Percentiles rank a stretch among this genome's conserved stretches.
phyloP scores from a whole-genome alignment of 495 filamentous ascomycete species.

The Penicillium pulvis region DNA sequence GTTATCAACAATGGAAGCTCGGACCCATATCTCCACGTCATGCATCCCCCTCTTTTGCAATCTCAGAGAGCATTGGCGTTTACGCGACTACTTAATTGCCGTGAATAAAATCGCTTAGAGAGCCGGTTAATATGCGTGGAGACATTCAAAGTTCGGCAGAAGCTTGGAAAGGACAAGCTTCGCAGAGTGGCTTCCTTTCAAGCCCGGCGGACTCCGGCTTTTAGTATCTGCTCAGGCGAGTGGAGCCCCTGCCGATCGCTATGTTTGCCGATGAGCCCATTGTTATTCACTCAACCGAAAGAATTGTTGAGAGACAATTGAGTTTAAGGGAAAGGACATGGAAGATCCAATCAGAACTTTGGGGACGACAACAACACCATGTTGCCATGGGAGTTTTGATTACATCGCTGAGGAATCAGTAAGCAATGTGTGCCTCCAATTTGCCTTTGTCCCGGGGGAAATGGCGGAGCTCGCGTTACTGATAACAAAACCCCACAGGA shows the following conservation, averaged over 20 bases:
- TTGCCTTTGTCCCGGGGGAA: not conserved
- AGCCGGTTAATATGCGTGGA: slow-evolving; percentile 1
- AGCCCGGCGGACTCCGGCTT: slow-evolving; percentile 20
- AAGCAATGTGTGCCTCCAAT: not conserved
- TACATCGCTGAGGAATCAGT: not conserved
- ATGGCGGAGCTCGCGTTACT: slow-evolving; percentile 3
- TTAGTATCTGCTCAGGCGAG: slow-evolving; percentile 9
- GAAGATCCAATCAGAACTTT: not conserved
- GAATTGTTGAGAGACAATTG: not conserved
- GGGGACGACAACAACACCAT: not conserved
- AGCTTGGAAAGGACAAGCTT: slow-evolving; percentile 22
- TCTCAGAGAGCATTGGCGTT: not conserved
- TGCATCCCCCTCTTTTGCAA: not conserved
- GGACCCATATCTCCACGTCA: not conserved
- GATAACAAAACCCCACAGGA: slow-evolving; percentile 16
- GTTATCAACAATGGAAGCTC: not conserved
- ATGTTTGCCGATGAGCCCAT: slow-evolving; percentile 3
- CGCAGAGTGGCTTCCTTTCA: slow-evolving; percentile 3
- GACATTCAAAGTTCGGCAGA: slow-evolving; percentile 8
- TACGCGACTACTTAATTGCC: not conserved
- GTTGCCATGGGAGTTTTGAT: not conserved
- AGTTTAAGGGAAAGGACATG: not conserved
- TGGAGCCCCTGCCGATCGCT: slow-evolving; percentile 10
- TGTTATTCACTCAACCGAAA: not conserved
- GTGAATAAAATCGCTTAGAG: not conserved